Evolutionary conservation across 2,329 filamentous ascomycete species (phyloP).

Genomic region (Rugonectria rugulosa): DNA sequence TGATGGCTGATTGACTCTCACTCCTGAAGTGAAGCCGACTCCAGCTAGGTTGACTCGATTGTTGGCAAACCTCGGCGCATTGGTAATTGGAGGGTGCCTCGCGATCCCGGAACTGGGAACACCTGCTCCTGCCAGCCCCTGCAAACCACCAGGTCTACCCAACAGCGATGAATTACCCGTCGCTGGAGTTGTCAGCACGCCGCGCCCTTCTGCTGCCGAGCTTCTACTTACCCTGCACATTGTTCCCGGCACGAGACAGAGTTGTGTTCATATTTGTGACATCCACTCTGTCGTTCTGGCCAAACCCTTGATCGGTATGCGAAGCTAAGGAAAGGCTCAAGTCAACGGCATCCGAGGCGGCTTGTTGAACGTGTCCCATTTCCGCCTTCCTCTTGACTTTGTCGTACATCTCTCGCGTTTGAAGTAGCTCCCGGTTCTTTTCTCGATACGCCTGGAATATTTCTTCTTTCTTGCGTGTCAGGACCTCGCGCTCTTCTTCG

Average conservation of each 20-base stretch:
- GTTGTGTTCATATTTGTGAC: slow-evolving; percentile 27
- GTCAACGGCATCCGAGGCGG: slow-evolving; percentile 56
- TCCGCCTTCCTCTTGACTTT: slow-evolving; percentile 65
- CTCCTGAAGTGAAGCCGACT: slow-evolving; percentile 42
- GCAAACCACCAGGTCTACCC: slow-evolving; percentile 10
- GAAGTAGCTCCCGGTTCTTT: slow-evolving; percentile 73
- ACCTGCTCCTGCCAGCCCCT: slow-evolving; percentile 18
- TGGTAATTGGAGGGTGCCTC: slow-evolving; percentile 16
- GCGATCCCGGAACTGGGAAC: slow-evolving; percentile 10
- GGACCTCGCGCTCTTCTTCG: slow-evolving; percentile 66
- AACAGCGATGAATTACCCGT: slow-evolving; percentile 15
- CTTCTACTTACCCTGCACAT: slow-evolving; percentile 25
- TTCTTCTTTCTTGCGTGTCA: slow-evolving; percentile 77
- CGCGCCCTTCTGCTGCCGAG: too few species aligned
- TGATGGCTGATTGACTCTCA: slow-evolving; percentile 40
- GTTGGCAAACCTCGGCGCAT: slow-evolving; percentile 28
- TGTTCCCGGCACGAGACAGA: slow-evolving; percentile 19
- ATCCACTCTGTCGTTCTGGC: slow-evolving; percentile 28
- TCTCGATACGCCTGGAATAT: slow-evolving; percentile 71
- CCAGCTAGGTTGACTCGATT: slow-evolving; percentile 32
- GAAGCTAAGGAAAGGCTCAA: slow-evolving; percentile 32
- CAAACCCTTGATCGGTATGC: slow-evolving; percentile 19
- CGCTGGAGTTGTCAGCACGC: too few species aligned
- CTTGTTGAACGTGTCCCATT: slow-evolving; percentile 61
- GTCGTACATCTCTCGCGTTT: slow-evolving; percentile 72